phyloP scores from a whole-genome alignment of 176 grass and related monocot genomes.

The Oryza australiensis region DNA sequence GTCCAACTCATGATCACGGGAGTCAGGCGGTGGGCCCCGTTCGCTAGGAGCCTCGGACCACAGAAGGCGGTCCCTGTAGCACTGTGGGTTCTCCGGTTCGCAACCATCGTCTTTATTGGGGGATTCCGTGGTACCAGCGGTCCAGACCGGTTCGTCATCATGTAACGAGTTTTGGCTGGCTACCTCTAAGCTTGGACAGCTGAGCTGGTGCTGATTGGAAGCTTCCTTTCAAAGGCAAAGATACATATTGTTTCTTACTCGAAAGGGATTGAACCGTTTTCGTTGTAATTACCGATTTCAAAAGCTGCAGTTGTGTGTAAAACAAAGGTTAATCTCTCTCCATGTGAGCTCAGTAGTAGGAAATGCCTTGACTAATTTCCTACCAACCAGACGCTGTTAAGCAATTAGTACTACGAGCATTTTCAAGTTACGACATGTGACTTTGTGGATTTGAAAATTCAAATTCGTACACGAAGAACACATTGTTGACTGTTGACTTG shows the following conservation, averaged over 20 bases:
- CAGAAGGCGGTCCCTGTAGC: neutral
- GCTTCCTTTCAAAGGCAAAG: neutral
- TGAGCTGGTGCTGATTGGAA: neutral
- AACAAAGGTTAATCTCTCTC: too few relatives aligned
- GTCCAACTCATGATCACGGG: constrained; percentile 10
- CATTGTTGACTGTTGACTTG: neutral
- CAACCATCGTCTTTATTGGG: neutral
- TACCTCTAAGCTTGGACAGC: neutral
- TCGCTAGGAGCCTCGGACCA: neutral
- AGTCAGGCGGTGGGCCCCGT: neutral
- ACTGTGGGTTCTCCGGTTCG: neutral
- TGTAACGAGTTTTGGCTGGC: neutral
- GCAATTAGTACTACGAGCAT: neutral
- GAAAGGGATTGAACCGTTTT: too few relatives aligned
- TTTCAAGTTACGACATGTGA: neutral
- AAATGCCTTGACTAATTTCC: neutral
- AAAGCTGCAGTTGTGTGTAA: too few relatives aligned
- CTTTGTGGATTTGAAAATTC: neutral
- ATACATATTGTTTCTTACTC: neutral
- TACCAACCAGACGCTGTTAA: neutral
- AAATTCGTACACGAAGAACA: neutral
- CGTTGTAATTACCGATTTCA: too few relatives aligned
- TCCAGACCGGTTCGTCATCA: neutral
- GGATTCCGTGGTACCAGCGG: neutral
- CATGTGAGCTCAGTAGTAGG: neutral